These are phyloP conservation scores for Durotheca rogersii DNA, from an alignment of 495 filamentous ascomycete species.

Conservation along the genomic window DNA sequence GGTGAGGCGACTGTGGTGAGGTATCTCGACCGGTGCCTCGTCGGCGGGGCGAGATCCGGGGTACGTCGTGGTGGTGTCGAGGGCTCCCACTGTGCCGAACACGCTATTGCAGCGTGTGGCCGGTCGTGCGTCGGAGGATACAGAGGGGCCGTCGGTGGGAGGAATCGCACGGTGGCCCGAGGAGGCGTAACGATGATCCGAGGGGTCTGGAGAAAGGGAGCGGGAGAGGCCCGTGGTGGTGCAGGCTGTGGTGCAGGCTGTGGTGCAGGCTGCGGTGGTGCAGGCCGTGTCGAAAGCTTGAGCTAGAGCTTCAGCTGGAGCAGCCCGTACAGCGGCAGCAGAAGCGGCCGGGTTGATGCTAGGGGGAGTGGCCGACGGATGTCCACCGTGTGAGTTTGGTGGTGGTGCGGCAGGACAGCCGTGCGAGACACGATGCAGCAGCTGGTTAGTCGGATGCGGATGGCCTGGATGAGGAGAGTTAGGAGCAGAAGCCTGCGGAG, in stretches of 20 bases:
- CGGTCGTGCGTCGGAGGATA: neutral
- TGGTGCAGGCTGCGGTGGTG: no score
- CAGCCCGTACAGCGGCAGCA: neutral
- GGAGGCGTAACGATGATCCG: conserved; percentile 2
- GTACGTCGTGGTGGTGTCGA: neutral
- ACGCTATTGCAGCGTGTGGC: neutral
- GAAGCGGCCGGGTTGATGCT: neutral
- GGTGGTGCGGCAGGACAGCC: conserved; percentile 19
- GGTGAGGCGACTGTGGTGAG: neutral
- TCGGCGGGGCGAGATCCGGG: conserved; percentile 17
- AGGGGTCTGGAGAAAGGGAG: no score
- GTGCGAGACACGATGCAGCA: neutral
- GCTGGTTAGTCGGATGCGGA: no score
- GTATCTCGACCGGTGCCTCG: conserved; percentile 1
- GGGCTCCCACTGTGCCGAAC: conserved; percentile 1
- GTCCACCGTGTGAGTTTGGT: conserved; percentile 28
- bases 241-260: no score
- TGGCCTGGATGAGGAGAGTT: conserved; percentile 11
- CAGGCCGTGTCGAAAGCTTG: no score
- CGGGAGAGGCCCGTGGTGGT: neutral
- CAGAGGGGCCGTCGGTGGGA: neutral
- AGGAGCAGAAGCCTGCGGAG: neutral
- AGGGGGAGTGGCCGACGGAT: no score
- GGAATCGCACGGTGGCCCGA: conserved; percentile 3
- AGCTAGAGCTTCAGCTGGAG: no score